Evolutionary conservation across 2,329 filamentous ascomycete genomes (phyloP).

Genomic region (Fonsecaea nubica): DNA sequence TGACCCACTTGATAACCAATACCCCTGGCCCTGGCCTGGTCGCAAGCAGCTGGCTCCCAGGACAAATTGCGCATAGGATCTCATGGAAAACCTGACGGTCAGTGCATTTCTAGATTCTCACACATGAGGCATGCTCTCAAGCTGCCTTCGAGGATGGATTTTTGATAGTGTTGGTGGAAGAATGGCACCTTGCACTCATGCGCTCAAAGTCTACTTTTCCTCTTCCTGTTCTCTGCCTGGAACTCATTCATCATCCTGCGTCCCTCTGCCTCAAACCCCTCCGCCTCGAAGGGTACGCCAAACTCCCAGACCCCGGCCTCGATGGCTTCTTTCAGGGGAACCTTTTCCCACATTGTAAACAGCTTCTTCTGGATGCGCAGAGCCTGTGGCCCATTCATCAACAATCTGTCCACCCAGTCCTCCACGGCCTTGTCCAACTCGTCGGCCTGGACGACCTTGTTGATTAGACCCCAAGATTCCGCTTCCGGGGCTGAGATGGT

Average conservation of each 20-base stretch:
- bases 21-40: too few relatives aligned
- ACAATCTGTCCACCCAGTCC: conserved; percentile 43
- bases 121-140: too few relatives aligned
- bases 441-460: conserved; percentile 44
- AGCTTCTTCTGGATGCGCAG: conserved; percentile 46
- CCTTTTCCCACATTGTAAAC: conserved; percentile 32
- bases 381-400: conserved; percentile 44
- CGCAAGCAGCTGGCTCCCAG: too few relatives aligned
- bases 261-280: conserved; percentile 17
- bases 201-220: conserved; percentile 14
- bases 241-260: conserved; percentile 25
- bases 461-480: conserved; percentile 47
- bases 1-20: too few relatives aligned
- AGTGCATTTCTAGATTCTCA: too few relatives aligned
- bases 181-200: too few relatives aligned
- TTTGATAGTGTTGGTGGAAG: not conserved
- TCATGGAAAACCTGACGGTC: too few relatives aligned
- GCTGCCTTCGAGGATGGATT: not conserved
- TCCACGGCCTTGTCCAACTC: conserved; percentile 44
- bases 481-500: conserved; percentile 44
- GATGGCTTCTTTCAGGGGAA: conserved; percentile 35
- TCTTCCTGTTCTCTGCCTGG: not conserved
- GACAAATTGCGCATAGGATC: too few relatives aligned
- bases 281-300: conserved; percentile 29
- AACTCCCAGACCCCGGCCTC: conserved; percentile 41